Conservation (phyloP, 2,329 filamentous ascomycete species). For the Coniochaeta hoffmannii region DNA sequence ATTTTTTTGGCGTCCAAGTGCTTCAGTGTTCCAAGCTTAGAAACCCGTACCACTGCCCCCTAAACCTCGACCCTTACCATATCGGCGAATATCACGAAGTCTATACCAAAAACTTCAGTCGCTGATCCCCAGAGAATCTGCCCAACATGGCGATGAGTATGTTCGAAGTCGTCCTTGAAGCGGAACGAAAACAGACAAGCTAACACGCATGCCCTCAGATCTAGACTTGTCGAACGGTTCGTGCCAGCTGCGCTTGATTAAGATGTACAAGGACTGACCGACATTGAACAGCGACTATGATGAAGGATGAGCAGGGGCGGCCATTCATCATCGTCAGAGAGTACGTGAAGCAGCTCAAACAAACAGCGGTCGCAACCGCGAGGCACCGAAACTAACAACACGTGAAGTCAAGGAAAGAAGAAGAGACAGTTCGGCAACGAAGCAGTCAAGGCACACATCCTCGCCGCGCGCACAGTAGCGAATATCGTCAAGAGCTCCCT, state of each 20-base stretch:
- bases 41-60: background rate
- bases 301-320: constrained; percentile 95
- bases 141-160: constrained; percentile 54
- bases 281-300: constrained; percentile 50
- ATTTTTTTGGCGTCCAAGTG: constrained; percentile 1
- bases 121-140: background rate
- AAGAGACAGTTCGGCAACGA: constrained; percentile 95
- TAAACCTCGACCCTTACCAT: background rate
- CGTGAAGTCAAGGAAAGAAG: constrained; percentile 83
- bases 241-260: constrained; percentile 8
- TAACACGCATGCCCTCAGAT: constrained; percentile 40
- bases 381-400: constrained; percentile 10
- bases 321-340: constrained; percentile 98
- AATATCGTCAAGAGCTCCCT: constrained; percentile 97
- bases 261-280: constrained; percentile 10
- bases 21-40: background rate
- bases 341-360: constrained; percentile 46
- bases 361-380: no score
- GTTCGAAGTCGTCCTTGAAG: constrained; percentile 20
- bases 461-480: constrained; percentile 90
- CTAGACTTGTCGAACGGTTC: constrained; percentile 79
- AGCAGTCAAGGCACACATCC: constrained; percentile 96
- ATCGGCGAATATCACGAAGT: background rate
- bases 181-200: constrained; percentile 8
- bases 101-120: background rate